Base-by-base conservation (phyloP, 257 asterid species). In the Solanum lycopersicoides region DNA sequence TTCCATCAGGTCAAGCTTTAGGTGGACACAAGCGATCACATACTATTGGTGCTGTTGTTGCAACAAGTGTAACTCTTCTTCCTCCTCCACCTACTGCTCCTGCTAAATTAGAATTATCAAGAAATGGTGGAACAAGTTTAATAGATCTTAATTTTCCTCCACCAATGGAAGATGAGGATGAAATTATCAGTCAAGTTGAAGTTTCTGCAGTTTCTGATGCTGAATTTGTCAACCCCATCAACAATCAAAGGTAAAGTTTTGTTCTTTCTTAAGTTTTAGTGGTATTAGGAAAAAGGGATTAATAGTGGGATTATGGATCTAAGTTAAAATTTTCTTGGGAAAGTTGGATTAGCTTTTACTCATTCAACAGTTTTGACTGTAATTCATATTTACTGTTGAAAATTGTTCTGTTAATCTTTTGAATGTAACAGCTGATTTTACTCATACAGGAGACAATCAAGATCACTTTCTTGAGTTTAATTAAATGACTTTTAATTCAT, bases 1-100 rank as follows among this genome's bases (percentile, higher is more conserved):
- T 96, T 88, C 56, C 96, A 21, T 96, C 99, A 1, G 99, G 98
- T 18, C 98, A 95, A 87, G 99, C 99, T 0, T 95, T 96, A 28
- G 99, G 99, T 14, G 99, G 99, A 35, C 99, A 96, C 86, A 96
- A 95, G 85, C 91, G 99, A 86, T 91, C 99, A 28, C 99, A 96
- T 91, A 92, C 89, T 79, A 76, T 90, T 45, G 93, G 92, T 11
- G 91, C 89, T 8, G 8, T 25, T n/a, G 39, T 77, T 63, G 8
- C 34, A n/a, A 63, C 93, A 28, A 91, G 63, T 82, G 42, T 41
- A 25, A 83, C 6, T 69, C 11, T 79, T 77, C 2, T 18, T 83
- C 59, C 71, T n/a, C 71, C 71, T 85, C 53, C 80, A 1, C 32
- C 79, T 84, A 9, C 23, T 69, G 42, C 77, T 71, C 20, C 2